Evolutionary conservation across 139 green algal species (phyloP), one percentile per base, ranked within the genome.

Genomic region (Asterochloris sp.): DNA sequence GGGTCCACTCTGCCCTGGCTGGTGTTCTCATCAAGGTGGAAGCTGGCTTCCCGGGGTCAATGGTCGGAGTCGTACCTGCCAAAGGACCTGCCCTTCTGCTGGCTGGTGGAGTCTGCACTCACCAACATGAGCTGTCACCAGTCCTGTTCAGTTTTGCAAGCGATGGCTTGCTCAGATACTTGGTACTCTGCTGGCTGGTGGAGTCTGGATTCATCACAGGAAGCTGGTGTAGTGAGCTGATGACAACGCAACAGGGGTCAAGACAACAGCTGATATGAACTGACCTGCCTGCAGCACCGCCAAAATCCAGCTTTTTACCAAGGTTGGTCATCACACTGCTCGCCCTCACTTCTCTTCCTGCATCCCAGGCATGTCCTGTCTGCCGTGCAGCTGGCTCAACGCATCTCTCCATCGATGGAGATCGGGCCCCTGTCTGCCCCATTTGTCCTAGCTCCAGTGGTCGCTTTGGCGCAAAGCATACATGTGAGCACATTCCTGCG

Each of bases 381-480:
- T 62, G 27, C 74, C 62, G 13, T 82, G 84, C 81, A 88, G 84
- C 62, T 88, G 63, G 84, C 84, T 12, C 74, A 78, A 14, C n/a
- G 62, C 14, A 78, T 86, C 28, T 88, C 69, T 73, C 87, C 86
- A 29, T 82, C 74, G 21, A 82, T 89, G 66, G 69, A 74, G 0
- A 84, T 92, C 23, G 89, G 89, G 54, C 81, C 79, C 27, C 69
- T 88, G 47, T 83, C 80, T 8, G 62, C 81, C 10, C 89, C 89
- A 21, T 85, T 66, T 69, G 27, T 91, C 38, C 85, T 86, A 74
- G 80, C 86, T 77, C 89, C 89, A 14, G 24, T 91, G 10, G 82
- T 91, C 28, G 87, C 89, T 4, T 76, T 85, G 14, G 85, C 87
- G 76, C 85, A 85, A 78, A 79, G 86, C 23, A 75, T 90, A 29